Evolutionary conservation across 306 rosid genomes (phyloP), one percentile per base, ranked within the genome.

Genomic region (Castanea mollissima): DNA sequence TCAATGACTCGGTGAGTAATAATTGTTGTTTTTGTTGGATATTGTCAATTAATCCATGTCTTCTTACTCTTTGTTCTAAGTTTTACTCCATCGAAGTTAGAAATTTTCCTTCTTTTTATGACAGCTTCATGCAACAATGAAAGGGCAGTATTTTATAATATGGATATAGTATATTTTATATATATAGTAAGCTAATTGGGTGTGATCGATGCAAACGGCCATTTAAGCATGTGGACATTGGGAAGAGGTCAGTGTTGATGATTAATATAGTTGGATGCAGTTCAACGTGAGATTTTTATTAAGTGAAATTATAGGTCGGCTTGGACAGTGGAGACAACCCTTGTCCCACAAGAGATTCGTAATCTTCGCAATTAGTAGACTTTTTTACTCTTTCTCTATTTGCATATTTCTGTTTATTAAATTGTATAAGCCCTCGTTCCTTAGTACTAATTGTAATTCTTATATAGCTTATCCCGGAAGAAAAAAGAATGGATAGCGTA

Each of bases 331-430:
- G 79, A 75, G 86, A 81, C 81, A 74, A 77, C 15, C 46, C 25
- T 55, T 15, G 88, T 29, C 85, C 94, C 80, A 77, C 87, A 60
- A 73, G 51, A 81, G 90, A 92, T 87, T 85, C 79, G 87, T 69
- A 85, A 92, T 87, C 87, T 69, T 49, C 68, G 75, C 31, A 56
- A 57, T 65, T 76, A 76, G 76, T 31, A 32, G 32, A 55, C 78
- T 70, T 73, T 73, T 78, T 54, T 57, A 46, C 60, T 38, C 71
- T 51, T 46, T 54, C 51, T 16, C 62, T 63, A 8, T 49, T 9
- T 32, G 8, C 58, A 68, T 57, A 31, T 74, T 49, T 63, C n/a
- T 59, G 67, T 71, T 58, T 20, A 79, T 62, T 74, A 11, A 55
- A 62, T 11, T 9, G 25, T 69, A 69, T 60, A 20, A 20, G 1